Conservation (phyloP, 2,329 filamentous ascomycete genomes). For the Stylonectria norvegica region DNA sequence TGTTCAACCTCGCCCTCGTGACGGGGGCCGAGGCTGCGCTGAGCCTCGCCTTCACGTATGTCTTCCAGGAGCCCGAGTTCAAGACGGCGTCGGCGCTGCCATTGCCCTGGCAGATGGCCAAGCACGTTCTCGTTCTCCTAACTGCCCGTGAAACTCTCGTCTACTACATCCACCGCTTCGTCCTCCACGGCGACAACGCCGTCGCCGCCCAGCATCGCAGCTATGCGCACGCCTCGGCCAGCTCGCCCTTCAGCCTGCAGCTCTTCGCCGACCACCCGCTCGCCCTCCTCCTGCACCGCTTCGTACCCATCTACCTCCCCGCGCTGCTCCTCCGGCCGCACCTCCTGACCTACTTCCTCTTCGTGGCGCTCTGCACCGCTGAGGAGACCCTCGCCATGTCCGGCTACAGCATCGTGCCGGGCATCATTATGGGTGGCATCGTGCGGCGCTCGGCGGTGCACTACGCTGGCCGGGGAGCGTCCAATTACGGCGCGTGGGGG, state of each 20-base stretch:
- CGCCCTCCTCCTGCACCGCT: conserved; percentile 59
- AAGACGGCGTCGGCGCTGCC: conserved; percentile 47
- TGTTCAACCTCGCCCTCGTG: conserved; percentile 45
- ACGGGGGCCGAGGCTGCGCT: conserved; percentile 43
- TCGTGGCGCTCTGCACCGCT: conserved; percentile 59
- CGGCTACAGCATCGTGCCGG: conserved; percentile 60
- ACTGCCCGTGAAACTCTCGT: conserved; percentile 55
- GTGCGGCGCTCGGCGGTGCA: conserved; percentile 45
- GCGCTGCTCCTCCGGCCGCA: conserved; percentile 64
- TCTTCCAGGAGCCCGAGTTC: conserved; percentile 42
- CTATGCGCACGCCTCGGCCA: conserved; percentile 51
- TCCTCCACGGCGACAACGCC: conserved; percentile 56
- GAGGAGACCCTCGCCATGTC: conserved; percentile 67
- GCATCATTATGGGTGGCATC: conserved; percentile 52
- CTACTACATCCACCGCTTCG: conserved; percentile 70
- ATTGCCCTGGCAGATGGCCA: conserved; percentile 51
- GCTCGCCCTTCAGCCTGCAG: conserved; percentile 59
- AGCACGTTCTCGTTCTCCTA: conserved; percentile 45
- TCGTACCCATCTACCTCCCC: conserved; percentile 64
- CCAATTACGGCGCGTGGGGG: conserved; percentile 62
- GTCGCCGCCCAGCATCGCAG: conserved; percentile 41
- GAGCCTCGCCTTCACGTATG: conserved; percentile 34
- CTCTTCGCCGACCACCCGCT: conserved; percentile 67
- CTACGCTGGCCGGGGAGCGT: conserved; percentile 52
- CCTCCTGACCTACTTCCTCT: conserved; percentile 67